These are phyloP conservation scores for Neoboletus subvelutipes DNA, from an alignment of 768 basidiomycete genomes.

Conservation along the genomic window DNA sequence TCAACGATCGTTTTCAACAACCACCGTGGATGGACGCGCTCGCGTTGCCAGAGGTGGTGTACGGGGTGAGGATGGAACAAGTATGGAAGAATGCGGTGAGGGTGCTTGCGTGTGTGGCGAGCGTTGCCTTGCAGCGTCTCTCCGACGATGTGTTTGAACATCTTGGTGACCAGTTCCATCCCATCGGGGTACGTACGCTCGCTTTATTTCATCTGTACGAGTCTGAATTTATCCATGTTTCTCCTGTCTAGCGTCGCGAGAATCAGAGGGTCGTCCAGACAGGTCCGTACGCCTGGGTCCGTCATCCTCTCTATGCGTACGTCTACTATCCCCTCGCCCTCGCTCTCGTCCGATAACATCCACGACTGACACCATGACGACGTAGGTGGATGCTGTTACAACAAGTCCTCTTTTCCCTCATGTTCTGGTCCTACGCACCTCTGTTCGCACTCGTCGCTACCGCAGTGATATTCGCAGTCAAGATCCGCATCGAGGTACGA, in stretches of 20 bases:
- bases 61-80: neutral
- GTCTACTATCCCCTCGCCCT: neutral
- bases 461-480: neutral
- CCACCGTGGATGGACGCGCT: conserved; percentile 5
- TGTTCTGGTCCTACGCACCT: conserved; percentile 15
- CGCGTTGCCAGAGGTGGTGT: neutral
- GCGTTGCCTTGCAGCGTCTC: neutral
- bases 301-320: conserved; percentile 15
- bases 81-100: neutral
- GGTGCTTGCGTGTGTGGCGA: neutral
- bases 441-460: neutral
- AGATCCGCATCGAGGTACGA: conserved; percentile 11
- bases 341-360: neutral
- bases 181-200: conserved; percentile 6
- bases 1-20: neutral
- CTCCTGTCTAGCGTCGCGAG: conserved; percentile 8
- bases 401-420: neutral
- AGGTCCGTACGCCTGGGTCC: conserved; percentile 15
- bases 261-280: conserved; percentile 12
- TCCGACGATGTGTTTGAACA: conserved; percentile 1
- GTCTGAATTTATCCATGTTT: neutral
- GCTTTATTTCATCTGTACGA: too few species aligned
- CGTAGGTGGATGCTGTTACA: conserved; percentile 1
- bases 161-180: conserved; percentile 7
- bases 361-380: neutral